Evolutionary conservation across 2,329 filamentous ascomycete genomes (phyloP).

Genomic region (Cephalotrichum gorgonifer): DNA sequence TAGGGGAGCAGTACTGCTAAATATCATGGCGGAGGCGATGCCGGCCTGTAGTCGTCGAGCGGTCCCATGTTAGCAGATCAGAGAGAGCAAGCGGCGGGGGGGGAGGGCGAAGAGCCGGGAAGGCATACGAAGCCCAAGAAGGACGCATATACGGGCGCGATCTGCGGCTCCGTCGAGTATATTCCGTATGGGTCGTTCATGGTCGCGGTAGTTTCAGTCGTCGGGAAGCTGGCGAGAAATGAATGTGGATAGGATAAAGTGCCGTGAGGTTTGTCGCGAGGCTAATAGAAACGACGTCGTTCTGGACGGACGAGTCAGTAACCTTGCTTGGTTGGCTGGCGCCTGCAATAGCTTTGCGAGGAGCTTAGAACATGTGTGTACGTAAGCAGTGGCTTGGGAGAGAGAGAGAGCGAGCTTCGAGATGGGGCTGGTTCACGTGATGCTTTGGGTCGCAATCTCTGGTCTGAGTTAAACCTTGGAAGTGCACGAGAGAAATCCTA

Average conservation of each 20-base stretch:
- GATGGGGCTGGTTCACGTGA: no score
- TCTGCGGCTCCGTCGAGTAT: conserved; percentile 38
- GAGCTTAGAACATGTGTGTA: not conserved
- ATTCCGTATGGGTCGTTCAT: conserved; percentile 37
- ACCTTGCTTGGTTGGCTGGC: not conserved
- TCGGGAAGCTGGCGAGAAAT: not conserved
- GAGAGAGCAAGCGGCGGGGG: not conserved
- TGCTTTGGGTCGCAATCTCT: no score
- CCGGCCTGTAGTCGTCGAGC: conserved; percentile 60
- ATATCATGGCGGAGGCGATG: conserved; percentile 74
- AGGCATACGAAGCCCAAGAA: conserved; percentile 76
- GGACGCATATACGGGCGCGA: conserved; percentile 71
- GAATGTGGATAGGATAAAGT: not conserved
- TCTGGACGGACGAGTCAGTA: no score
- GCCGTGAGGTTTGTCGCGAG: no score
- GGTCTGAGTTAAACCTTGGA: no score
- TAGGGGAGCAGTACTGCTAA: conserved; percentile 57
- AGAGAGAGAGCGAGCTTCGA: not conserved
- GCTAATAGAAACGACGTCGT: no score
- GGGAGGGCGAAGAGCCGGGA: not conserved
- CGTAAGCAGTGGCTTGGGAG: not conserved
- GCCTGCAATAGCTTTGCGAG: not conserved
- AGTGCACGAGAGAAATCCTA: no score
- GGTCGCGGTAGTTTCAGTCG: conserved; percentile 12
- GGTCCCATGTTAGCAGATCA: conserved; percentile 10